Evolutionary conservation across 371 early-diverging fungal species (phyloP).

Genomic region (Syncephalastrum sp.): DNA sequence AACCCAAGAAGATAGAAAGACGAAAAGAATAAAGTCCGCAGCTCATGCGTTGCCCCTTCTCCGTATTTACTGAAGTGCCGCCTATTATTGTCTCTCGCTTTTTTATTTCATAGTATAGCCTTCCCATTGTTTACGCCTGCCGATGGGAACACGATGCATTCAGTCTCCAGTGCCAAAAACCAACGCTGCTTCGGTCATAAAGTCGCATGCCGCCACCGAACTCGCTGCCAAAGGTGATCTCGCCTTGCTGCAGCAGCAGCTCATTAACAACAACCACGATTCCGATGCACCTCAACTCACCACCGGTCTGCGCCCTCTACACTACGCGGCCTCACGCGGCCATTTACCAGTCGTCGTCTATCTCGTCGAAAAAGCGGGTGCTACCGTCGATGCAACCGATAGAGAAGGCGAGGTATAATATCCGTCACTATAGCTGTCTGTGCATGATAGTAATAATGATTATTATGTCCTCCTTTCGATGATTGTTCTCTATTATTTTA

Average conservation of each 20-base stretch:
- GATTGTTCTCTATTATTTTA: constrained; percentile 22
- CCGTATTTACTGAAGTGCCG: no score
- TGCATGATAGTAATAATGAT: no score
- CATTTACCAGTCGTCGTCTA: constrained; percentile 58
- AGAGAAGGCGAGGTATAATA: constrained; percentile 66
- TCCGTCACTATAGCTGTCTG: neutral
- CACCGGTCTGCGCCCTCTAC: constrained; percentile 67
- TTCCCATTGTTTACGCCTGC: no score
- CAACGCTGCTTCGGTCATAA: no score
- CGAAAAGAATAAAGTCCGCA: no score
- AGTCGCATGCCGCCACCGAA: neutral
- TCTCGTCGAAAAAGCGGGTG: constrained; percentile 61
- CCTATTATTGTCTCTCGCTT: no score
- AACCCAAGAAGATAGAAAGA: no score
- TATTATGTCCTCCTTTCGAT: neutral
- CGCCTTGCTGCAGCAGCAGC: constrained; percentile 1
- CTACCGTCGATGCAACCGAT: constrained; percentile 62
- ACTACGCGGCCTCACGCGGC: constrained; percentile 70
- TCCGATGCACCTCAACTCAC: constrained; percentile 28
- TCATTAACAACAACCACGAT: constrained; percentile 3
- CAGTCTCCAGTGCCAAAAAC: no score
- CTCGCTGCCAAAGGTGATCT: constrained; percentile 12
- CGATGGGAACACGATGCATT: neutral
- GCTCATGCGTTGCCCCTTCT: no score
- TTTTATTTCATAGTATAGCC: no score